Conservation (phyloP, 176 grass and related monocot species). For the Paspalum notatum region DNA sequence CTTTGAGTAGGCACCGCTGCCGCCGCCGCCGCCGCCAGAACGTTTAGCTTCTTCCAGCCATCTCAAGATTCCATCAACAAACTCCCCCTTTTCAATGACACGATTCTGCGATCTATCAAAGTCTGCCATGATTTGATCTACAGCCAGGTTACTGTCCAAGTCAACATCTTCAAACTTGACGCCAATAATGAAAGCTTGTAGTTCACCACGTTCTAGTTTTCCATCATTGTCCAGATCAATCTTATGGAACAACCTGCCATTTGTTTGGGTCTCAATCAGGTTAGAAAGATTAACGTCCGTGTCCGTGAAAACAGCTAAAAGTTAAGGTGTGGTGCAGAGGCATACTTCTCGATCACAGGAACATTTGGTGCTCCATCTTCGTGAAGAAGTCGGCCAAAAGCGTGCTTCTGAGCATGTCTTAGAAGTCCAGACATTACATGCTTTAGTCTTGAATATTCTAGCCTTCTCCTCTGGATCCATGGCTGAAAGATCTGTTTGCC, state of each 20-base stretch:
- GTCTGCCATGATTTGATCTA: slow-evolving; percentile 66
- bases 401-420: slow-evolving; percentile 64
- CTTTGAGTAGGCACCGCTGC: slow-evolving; percentile 45
- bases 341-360: slow-evolving; percentile 66
- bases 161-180: slow-evolving; percentile 66
- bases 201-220: slow-evolving; percentile 59
- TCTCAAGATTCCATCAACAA: slow-evolving; percentile 56
- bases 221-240: slow-evolving; percentile 74
- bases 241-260: slow-evolving; percentile 67
- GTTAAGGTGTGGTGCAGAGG: not conserved
- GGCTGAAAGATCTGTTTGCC: slow-evolving; percentile 79
- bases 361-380: slow-evolving; percentile 71
- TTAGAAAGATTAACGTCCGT: slow-evolving; percentile 7
- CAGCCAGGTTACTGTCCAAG: slow-evolving; percentile 53
- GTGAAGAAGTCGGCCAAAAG: slow-evolving; percentile 62
- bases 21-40: slow-evolving; percentile 10
- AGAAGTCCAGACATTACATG: slow-evolving; percentile 89
- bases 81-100: slow-evolving; percentile 62
- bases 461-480: slow-evolving; percentile 82
- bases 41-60: slow-evolving; percentile 65
- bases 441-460: slow-evolving; percentile 80
- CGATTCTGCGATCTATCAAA: slow-evolving; percentile 63
- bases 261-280: slow-evolving; percentile 7
- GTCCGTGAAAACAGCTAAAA: slow-evolving; percentile 11
- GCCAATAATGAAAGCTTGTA: slow-evolving; percentile 76